These are phyloP conservation scores for Phytophthora lateralis DNA, from an alignment of 352 stramenopile species.

Conservation along the genomic window DNA sequence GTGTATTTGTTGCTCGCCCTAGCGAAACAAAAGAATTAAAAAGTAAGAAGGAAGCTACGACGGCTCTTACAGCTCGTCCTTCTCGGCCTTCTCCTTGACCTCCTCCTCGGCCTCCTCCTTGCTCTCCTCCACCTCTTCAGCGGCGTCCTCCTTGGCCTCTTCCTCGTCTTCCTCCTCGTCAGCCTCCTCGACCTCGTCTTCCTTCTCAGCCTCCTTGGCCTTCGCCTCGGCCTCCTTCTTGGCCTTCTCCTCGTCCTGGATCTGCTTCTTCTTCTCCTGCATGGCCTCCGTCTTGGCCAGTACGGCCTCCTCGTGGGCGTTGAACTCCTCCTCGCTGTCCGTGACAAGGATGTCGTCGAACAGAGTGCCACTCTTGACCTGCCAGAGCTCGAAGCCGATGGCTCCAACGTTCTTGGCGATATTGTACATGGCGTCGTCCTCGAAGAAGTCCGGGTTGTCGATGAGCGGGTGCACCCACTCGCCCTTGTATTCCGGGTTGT, in stretches of 20 bases:
- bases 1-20: constrained; percentile 34
- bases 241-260: constrained; percentile 76
- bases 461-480: constrained; percentile 97
- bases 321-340: constrained; percentile 96
- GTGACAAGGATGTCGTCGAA: constrained; percentile 99
- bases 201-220: constrained; percentile 75
- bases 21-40: constrained; percentile 40
- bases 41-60: constrained; percentile 19
- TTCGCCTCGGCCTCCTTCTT: constrained; percentile 74
- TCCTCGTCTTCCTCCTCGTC: constrained; percentile 63
- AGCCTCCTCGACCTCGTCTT: constrained; percentile 71
- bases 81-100: constrained; percentile 32
- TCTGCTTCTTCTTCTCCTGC: constrained; percentile 77
- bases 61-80: constrained; percentile 53
- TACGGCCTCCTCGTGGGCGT: constrained; percentile 95
- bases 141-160: constrained; percentile 31
- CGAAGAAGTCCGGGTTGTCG: constrained; percentile 97
- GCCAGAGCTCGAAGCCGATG: constrained; percentile 99
- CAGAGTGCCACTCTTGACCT: constrained; percentile 97
- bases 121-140: constrained; percentile 16
- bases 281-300: constrained; percentile 84
- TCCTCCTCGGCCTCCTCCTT: constrained; percentile 28
- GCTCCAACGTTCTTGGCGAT: constrained; percentile 95
- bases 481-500: constrained; percentile 99
- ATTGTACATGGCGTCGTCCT: constrained; percentile 95